Conservation (phyloP, 1,139 yeast genomes). For the Debaryomyces fabryi region DNA sequence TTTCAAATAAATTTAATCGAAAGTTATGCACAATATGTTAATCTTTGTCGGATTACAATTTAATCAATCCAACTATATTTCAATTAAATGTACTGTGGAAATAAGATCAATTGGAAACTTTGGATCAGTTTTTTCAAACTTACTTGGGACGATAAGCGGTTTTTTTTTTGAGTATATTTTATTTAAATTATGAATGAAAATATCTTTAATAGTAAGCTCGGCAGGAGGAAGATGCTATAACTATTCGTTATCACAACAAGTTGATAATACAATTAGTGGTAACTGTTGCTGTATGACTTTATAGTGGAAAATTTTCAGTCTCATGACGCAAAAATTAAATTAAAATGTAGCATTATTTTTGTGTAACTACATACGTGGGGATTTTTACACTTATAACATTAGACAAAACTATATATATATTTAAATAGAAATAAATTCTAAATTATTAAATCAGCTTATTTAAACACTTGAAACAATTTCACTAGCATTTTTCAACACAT, state of each 20-base stretch:
- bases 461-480: constrained; percentile 88
- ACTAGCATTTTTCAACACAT: constrained; percentile 83
- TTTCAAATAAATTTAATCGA: constrained; percentile 10
- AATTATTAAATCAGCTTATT: neutral
- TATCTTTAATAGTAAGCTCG: neutral
- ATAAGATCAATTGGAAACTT: neutral
- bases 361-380: neutral
- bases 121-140: neutral
- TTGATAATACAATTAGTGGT: neutral
- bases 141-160: neutral
- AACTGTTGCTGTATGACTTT: constrained; percentile 1
- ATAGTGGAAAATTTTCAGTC: constrained; percentile 7
- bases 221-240: neutral
- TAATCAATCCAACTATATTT: neutral
- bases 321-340: constrained; percentile 5
- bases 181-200: neutral
- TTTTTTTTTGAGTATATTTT: neutral
- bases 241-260: neutral
- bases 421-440: neutral
- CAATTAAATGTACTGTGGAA: constrained; percentile 1
- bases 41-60: neutral
- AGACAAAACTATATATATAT: constrained; percentile 2
- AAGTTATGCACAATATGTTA: constrained; percentile 7
- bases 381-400: neutral
- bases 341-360: neutral